Conservation (phyloP, 73 alveolate species). For the Diophrys appendiculata region DNA sequence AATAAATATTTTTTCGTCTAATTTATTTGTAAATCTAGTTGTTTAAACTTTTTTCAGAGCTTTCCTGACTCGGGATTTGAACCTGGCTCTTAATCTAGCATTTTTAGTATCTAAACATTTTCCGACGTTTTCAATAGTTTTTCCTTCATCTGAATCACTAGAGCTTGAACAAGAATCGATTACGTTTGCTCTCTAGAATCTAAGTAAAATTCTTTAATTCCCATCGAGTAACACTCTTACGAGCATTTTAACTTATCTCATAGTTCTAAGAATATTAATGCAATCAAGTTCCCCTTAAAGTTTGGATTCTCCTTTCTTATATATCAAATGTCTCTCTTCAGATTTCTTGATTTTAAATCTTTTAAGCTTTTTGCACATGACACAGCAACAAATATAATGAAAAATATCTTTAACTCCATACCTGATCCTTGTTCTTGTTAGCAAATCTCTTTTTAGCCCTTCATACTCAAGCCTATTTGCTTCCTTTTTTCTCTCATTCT, state of each 20-base stretch:
- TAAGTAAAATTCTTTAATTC: constrained; percentile 16
- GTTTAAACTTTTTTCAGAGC: too few species aligned
- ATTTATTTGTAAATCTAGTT: too few species aligned
- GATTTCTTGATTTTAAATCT: neutral
- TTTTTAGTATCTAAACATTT: too few species aligned
- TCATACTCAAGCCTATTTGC: too few species aligned
- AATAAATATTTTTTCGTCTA: too few species aligned
- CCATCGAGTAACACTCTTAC: constrained; percentile 16
- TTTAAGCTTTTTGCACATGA: neutral
- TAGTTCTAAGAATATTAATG: constrained; percentile 20
- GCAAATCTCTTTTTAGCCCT: too few species aligned
- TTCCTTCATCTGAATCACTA: too few species aligned
- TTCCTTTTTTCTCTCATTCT: too few species aligned
- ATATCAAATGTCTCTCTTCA: constrained; percentile 17
- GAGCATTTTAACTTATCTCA: constrained; percentile 22
- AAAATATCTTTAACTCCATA: neutral
- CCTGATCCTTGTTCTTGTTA: neutral
- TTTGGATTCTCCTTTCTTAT: constrained; percentile 14
- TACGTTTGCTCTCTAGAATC: constrained; percentile 25
- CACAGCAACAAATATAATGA: constrained; percentile 11
- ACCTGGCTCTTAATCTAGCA: too few species aligned
- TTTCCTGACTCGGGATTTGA: too few species aligned
- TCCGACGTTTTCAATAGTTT: too few species aligned
- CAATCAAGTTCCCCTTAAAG: constrained; percentile 29
- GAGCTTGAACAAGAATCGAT: too few species aligned